Conservation (phyloP, 805 yeast genomes). For the Kregervanrija pseudodelftensis region DNA sequence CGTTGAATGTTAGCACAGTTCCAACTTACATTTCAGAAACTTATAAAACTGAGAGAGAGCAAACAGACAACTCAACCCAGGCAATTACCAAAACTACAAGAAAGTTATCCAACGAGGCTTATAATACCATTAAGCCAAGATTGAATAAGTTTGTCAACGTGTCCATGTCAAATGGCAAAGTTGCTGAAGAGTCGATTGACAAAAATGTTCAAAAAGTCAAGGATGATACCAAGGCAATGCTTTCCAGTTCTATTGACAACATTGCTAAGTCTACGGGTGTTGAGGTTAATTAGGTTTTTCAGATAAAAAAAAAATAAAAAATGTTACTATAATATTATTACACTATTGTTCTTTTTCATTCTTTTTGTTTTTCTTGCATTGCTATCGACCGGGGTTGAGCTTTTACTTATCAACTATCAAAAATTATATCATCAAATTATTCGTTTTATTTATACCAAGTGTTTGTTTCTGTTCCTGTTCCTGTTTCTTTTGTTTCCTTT, state of each 20-base stretch:
- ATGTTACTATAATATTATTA: not conserved
- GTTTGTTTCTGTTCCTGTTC: not conserved
- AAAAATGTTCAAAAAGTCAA: not conserved
- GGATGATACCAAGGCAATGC: constrained; percentile 2
- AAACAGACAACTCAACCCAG: constrained; percentile 22
- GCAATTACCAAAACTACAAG: constrained; percentile 32
- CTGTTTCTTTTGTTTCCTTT: not conserved
- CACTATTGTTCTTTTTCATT: not conserved
- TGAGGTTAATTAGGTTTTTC: constrained; percentile 24
- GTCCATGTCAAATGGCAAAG: constrained; percentile 14
- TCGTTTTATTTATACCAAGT: not conserved
- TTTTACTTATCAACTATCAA: not conserved
- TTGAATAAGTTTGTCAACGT: constrained; percentile 21
- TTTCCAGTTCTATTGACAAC: not conserved
- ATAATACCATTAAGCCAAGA: constrained; percentile 26
- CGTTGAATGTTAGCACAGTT: constrained; percentile 19
- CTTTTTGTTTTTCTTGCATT: not conserved
- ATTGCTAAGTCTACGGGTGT: constrained; percentile 11
- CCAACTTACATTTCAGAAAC: constrained; percentile 27
- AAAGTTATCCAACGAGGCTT: constrained; percentile 31
- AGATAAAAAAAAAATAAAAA: not conserved
- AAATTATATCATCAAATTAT: not conserved
- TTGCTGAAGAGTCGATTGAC: constrained; percentile 6
- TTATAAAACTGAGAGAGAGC: constrained; percentile 24
- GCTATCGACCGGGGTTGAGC: no score